A percentile compares a stretch with the other conserved stretches of the same genome.
Conservation (phyloP, 345 rosid species). For the Jatropha curcas region DNA sequence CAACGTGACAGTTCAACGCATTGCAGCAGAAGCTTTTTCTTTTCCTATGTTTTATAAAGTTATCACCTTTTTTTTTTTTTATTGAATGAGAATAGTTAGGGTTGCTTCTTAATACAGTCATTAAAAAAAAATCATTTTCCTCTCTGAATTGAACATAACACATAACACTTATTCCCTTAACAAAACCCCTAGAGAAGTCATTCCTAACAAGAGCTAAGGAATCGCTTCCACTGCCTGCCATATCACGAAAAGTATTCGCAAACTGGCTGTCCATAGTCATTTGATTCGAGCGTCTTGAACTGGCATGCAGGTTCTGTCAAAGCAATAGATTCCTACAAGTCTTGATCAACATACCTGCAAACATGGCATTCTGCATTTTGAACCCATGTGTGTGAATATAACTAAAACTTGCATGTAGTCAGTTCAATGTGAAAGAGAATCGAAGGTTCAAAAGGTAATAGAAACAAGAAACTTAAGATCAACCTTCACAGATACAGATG, state of each 20-base stretch:
- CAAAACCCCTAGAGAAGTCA: not conserved
- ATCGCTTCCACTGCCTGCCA: not conserved
- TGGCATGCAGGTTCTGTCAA: too few species aligned
- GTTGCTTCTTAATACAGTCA: not conserved
- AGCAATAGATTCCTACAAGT: not conserved
- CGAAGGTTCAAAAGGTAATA: too few species aligned
- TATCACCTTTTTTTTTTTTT: not conserved
- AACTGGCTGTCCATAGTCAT: not conserved
- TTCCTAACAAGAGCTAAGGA: not conserved
- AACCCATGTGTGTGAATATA: not conserved
- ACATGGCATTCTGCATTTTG: not conserved
- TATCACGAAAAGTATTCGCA: not conserved
- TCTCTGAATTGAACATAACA: not conserved
- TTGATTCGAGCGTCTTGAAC: too few species aligned
- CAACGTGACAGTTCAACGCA: too few species aligned
- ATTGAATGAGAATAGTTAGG: not conserved
- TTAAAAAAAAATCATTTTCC: not conserved
- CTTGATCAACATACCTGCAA: not conserved
- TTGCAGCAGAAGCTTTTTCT: not conserved
- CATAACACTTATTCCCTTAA: not conserved
- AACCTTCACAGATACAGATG: too few species aligned
- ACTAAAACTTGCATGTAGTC: not conserved
- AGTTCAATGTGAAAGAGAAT: too few species aligned
- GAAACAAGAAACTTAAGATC: too few species aligned
- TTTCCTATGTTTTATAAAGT: not conserved